phyloP scores from a whole-genome alignment of 2,329 filamentous ascomycete genomes.

The Neonectria hederae region DNA sequence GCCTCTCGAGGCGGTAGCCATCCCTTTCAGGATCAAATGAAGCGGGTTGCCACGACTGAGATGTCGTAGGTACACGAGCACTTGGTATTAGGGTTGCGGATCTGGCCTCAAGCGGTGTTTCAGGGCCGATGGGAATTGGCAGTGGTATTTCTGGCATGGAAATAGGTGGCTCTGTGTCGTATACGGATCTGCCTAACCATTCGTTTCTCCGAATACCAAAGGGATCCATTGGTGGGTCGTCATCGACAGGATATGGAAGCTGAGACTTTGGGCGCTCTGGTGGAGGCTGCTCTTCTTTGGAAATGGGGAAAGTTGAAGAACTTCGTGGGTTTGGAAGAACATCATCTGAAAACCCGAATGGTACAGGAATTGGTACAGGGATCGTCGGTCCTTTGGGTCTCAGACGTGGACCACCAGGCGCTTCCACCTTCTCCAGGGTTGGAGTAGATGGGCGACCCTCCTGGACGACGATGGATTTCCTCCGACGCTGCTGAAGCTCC shows the following conservation, averaged over 20 bases:
- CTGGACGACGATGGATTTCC: slow-evolving; percentile 49
- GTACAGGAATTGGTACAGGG: slow-evolving; percentile 45
- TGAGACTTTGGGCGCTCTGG: slow-evolving; percentile 38
- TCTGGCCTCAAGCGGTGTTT: slow-evolving; percentile 36
- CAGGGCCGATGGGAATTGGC: slow-evolving; percentile 36
- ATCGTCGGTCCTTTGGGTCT: slow-evolving; percentile 49
- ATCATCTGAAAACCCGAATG: slow-evolving; percentile 30
- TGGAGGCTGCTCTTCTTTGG: slow-evolving; percentile 29
- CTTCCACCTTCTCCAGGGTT: slow-evolving; percentile 38
- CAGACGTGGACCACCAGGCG: slow-evolving; percentile 39
- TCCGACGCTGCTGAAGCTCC: slow-evolving; percentile 43
- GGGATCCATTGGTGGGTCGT: slow-evolving; percentile 40
- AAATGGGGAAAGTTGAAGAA: slow-evolving; percentile 46
- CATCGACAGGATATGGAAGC: slow-evolving; percentile 53
- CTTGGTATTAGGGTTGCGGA: slow-evolving; percentile 39
- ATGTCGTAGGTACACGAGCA: slow-evolving; percentile 29
- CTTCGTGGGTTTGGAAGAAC: slow-evolving; percentile 33
- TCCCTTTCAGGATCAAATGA: slow-evolving; percentile 55
- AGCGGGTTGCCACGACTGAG: slow-evolving; percentile 56
- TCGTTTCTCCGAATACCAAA: slow-evolving; percentile 35
- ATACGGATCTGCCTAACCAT: slow-evolving; percentile 31
- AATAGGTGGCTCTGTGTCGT: slow-evolving; percentile 32
- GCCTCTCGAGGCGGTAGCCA: slow-evolving; percentile 48
- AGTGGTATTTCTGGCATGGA: slow-evolving; percentile 41
- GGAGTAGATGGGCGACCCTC: slow-evolving; percentile 44